phyloP scores from a whole-genome alignment of 768 basidiomycete species.

The Lepiota brunneoincarnata region DNA sequence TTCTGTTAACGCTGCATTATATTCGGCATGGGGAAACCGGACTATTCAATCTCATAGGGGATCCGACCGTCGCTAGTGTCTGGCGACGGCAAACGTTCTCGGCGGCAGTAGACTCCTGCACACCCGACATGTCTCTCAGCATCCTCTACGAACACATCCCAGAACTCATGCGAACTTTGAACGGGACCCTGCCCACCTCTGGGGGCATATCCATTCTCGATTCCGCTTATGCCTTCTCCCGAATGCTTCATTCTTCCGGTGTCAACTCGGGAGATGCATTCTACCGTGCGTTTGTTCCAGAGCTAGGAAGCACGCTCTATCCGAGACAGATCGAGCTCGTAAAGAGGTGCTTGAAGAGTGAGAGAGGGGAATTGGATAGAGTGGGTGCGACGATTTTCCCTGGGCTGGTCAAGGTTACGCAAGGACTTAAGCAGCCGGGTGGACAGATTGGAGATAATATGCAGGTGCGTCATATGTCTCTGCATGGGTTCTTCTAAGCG shows the following conservation, averaged over 20 bases:
- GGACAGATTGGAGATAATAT: conserved; percentile 42
- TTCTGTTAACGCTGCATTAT: not conserved
- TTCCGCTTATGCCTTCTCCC: conserved; percentile 74
- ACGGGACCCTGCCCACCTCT: conserved; percentile 36
- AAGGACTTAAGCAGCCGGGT: conserved; percentile 30
- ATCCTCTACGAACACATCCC: conserved; percentile 76
- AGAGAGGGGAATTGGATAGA: conserved; percentile 66
- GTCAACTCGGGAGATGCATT: conserved; percentile 68
- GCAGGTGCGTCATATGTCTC: conserved; percentile 35
- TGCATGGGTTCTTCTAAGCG: not conserved
- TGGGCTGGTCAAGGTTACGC: conserved; percentile 79
- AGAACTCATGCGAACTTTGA: conserved; percentile 54
- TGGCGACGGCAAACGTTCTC: conserved; percentile 91
- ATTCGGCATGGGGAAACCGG: not conserved
- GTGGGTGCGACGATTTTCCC: conserved; percentile 88
- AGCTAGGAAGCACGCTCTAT: conserved; percentile 70
- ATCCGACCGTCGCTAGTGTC: conserved; percentile 84
- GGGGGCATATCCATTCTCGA: conserved; percentile 62
- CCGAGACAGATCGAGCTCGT: conserved; percentile 82
- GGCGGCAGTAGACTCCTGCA: conserved; percentile 77
- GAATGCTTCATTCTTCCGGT: conserved; percentile 79
- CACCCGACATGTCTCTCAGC: conserved; percentile 63
- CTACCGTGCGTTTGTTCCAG: conserved; percentile 85
- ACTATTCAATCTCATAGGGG: conserved; percentile 43
- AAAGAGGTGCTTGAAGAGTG: conserved; percentile 76